Conservation (phyloP, 2,329 filamentous ascomycete genomes). For the Tolypocladium sp. region DNA sequence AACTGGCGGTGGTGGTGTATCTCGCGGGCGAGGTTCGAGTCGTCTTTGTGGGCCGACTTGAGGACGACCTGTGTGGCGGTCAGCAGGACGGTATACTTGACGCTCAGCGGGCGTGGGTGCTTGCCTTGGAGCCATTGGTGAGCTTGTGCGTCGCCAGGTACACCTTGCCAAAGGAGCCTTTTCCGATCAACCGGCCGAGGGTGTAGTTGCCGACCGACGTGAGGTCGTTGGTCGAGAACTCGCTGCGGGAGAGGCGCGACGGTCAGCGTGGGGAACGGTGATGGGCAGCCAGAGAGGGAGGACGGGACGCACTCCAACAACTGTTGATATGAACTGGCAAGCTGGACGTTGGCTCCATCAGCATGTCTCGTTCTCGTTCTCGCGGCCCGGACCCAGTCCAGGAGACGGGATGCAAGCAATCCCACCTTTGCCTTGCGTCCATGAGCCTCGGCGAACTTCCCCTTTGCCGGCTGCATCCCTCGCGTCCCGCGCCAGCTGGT, state of each 20-base stretch:
- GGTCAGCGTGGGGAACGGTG: not conserved
- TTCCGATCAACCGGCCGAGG: slow-evolving; percentile 85
- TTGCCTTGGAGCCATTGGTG: slow-evolving; percentile 92
- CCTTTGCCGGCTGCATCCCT: slow-evolving; percentile 46
- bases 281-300: not conserved
- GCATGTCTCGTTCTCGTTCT: not conserved
- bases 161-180: slow-evolving; percentile 97
- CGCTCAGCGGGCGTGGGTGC: not conserved
- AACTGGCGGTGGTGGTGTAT: slow-evolving; percentile 99
- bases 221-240: slow-evolving; percentile 88
- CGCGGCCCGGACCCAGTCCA: not conserved
- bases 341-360: slow-evolving; percentile 40
- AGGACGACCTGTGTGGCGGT: slow-evolving; percentile 69
- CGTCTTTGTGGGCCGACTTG: slow-evolving; percentile 94
- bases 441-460: slow-evolving; percentile 43
- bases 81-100: slow-evolving; percentile 12
- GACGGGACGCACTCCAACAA: slow-evolving; percentile 79
- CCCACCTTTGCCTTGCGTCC: slow-evolving; percentile 53
- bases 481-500: slow-evolving; percentile 14
- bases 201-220: slow-evolving; percentile 92
- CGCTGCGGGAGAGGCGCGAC: slow-evolving; percentile 43
- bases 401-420: not conserved
- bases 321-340: slow-evolving; percentile 94
- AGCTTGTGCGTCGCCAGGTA: slow-evolving; percentile 95
- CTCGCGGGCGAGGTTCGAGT: slow-evolving; percentile 90